Percentiles rank a stretch among this genome's conserved stretches.
phyloP scores from a whole-genome alignment of 306 rosid species.

The Castanopsis chinensis region DNA sequence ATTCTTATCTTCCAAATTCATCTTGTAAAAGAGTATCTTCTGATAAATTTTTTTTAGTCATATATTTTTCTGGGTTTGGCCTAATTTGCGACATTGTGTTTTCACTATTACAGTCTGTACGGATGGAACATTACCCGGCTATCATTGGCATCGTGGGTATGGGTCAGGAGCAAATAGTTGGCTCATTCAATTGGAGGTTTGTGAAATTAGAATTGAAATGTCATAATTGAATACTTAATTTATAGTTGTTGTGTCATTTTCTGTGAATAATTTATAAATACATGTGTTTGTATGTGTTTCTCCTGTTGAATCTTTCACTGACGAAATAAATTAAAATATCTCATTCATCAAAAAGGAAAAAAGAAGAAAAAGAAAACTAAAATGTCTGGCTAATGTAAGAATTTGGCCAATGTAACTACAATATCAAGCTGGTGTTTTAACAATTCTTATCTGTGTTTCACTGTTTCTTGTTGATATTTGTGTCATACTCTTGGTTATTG shows the following conservation, averaged over 20 bases:
- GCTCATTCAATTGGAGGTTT: slow-evolving; percentile 96
- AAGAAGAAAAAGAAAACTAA: too few relatives aligned
- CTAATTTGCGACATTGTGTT: not conserved
- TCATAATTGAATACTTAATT: not conserved
- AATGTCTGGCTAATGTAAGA: not conserved
- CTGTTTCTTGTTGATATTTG: not conserved
- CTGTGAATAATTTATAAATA: not conserved
- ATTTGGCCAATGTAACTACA: not conserved
- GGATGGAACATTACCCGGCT: slow-evolving; percentile 96
- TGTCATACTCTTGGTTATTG: not conserved
- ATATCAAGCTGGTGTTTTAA: not conserved
- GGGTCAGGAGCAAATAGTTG: slow-evolving; percentile 89
- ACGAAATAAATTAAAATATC: not conserved
- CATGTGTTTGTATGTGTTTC: not conserved
- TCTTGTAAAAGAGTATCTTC: slow-evolving; percentile 1
- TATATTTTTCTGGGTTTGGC: slow-evolving; percentile 16
- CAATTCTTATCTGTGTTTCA: not conserved
- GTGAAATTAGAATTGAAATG: slow-evolving; percentile 16
- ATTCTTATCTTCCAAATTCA: not conserved
- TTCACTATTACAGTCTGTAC: slow-evolving; percentile 62
- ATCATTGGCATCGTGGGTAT: slow-evolving; percentile 76
- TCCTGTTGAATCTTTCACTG: not conserved
- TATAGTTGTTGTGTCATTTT: not conserved
- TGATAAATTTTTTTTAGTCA: not conserved
- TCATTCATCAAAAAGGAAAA: too few relatives aligned